phyloP scores from a whole-genome alignment of 2,329 filamentous ascomycete species.

The Calonectria crousiana region DNA sequence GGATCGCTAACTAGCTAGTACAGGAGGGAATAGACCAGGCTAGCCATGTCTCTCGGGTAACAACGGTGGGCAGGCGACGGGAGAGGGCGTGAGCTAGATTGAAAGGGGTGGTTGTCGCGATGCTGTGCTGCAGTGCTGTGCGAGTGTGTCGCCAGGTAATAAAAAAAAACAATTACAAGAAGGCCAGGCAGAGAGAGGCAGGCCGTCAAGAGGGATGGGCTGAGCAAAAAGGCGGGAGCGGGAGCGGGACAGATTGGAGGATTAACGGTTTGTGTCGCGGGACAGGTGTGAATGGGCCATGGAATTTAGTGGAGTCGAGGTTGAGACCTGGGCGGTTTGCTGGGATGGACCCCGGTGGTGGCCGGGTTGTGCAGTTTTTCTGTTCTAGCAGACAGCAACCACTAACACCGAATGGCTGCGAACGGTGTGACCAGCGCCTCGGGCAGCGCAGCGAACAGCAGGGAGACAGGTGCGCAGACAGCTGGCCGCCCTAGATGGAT shows the following conservation, averaged over 20 bases:
- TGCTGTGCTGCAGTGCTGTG: slow-evolving; percentile 6
- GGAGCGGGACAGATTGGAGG: slow-evolving; percentile 13
- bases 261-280: slow-evolving; percentile 21
- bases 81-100: slow-evolving; percentile 2
- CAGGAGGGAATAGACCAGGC: slow-evolving; percentile 15
- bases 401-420: slow-evolving; percentile 2
- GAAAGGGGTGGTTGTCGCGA: slow-evolving; percentile 6
- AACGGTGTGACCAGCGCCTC: slow-evolving; percentile 2
- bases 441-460: neutral
- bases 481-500: neutral
- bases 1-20: slow-evolving; percentile 23
- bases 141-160: neutral
- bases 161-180: neutral
- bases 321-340: slow-evolving; percentile 18
- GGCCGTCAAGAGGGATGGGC: neutral
- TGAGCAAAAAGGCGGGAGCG: slow-evolving; percentile 14
- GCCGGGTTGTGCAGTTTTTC: neutral
- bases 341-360: slow-evolving; percentile 1
- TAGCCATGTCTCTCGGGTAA: slow-evolving; percentile 36
- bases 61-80: slow-evolving; percentile 14
- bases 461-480: slow-evolving; percentile 1
- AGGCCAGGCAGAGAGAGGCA: neutral
- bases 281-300: slow-evolving; percentile 12
- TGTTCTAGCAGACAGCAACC: neutral
- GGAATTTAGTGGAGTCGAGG: slow-evolving; percentile 20